Conservation (phyloP, 768 basidiomycete species). For the Myochromella boudieri region DNA sequence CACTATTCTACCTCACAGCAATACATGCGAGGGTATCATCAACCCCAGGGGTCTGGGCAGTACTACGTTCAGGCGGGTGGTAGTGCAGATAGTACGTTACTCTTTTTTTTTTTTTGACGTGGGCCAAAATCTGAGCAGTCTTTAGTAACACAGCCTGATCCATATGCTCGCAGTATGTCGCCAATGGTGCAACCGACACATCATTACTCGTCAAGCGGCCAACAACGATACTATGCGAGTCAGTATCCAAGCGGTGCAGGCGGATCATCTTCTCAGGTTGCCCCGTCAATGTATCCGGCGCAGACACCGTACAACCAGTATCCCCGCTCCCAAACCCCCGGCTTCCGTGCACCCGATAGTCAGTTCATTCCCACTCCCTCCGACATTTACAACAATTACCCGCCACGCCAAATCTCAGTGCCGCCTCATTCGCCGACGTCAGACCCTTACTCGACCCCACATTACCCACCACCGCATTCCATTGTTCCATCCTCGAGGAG, state of each 20-base stretch:
- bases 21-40: constrained; percentile 26
- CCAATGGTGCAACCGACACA: constrained; percentile 29
- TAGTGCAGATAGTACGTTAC: constrained; percentile 16
- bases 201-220: constrained; percentile 27
- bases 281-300: constrained; percentile 15
- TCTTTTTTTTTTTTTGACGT: neutral
- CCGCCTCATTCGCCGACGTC: constrained; percentile 23
- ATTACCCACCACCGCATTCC: constrained; percentile 24
- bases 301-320: constrained; percentile 25
- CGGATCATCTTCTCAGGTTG: constrained; percentile 22
- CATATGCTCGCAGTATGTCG: constrained; percentile 39
- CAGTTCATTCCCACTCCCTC: constrained; percentile 53
- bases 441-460: constrained; percentile 19
- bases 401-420: constrained; percentile 21
- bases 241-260: constrained; percentile 15
- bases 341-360: constrained; percentile 20
- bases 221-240: constrained; percentile 25
- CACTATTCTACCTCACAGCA: constrained; percentile 18
- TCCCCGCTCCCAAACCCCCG: constrained; percentile 17
- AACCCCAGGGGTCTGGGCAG: constrained; percentile 30
- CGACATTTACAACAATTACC: constrained; percentile 35
- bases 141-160: constrained; percentile 15
- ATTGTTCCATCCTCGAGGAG: constrained; percentile 30
- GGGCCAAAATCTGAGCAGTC: neutral
- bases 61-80: constrained; percentile 33